Conservation (phyloP, 345 rosid genomes). For the Pseudoturritis turrita region DNA sequence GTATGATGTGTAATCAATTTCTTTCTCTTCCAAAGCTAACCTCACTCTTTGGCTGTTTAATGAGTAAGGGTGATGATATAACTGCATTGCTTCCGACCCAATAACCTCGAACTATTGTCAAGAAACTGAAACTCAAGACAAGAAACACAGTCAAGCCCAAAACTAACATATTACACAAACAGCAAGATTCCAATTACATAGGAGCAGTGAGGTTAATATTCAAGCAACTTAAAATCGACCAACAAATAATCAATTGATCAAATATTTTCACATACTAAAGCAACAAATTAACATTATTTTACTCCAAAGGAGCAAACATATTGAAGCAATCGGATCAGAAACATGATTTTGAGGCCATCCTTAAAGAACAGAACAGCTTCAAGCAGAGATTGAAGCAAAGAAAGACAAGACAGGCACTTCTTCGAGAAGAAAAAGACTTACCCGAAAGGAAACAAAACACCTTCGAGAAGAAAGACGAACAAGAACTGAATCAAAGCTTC, state of each 20-base stretch:
- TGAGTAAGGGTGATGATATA: constrained; percentile 89
- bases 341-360: neutral
- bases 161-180: neutral
- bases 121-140: neutral
- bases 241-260: neutral
- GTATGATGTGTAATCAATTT: constrained; percentile 83
- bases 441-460: neutral
- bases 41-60: constrained; percentile 86
- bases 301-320: no score
- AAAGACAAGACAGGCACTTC: neutral
- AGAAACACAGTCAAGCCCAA: neutral
- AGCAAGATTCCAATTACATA: neutral
- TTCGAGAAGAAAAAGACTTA: neutral
- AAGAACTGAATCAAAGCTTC: constrained; percentile 26
- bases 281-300: neutral
- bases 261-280: neutral
- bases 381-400: neutral
- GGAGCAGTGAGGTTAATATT: neutral
- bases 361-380: neutral
- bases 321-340: neutral
- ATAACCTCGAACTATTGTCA: neutral
- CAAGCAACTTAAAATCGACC: neutral
- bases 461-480: constrained; percentile 1
- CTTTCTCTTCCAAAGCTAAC: constrained; percentile 86
- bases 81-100: constrained; percentile 56